Conservation (phyloP, 805 yeast species). For the Helenozyma rhizophorensis region DNA sequence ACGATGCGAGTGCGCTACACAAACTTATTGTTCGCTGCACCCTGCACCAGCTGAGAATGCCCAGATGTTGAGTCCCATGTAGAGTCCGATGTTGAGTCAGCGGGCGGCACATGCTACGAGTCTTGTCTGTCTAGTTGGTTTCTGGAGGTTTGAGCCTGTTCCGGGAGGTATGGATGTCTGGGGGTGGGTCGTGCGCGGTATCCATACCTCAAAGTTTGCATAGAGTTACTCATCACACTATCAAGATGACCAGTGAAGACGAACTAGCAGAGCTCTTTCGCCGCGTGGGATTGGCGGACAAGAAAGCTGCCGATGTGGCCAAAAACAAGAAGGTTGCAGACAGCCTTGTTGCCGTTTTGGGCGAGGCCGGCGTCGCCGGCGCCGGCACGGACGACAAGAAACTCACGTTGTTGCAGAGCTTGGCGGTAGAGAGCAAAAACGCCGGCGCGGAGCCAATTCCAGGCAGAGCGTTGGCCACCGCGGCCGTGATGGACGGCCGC, state of each 20-base stretch:
- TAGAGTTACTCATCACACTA: background rate
- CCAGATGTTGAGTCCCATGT: too few species aligned
- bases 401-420: conserved; percentile 64
- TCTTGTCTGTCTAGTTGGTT: too few species aligned
- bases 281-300: conserved; percentile 62
- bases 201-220: too few species aligned
- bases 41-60: too few species aligned
- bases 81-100: too few species aligned
- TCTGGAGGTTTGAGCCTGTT: too few species aligned
- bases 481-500: conserved; percentile 60
- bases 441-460: conserved; percentile 26
- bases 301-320: conserved; percentile 71
- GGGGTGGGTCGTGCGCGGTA: too few species aligned
- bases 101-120: too few species aligned
- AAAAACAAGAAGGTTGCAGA: conserved; percentile 82
- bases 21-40: too few species aligned
- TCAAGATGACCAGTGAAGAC: conserved; percentile 18
- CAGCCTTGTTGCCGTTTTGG: conserved; percentile 59
- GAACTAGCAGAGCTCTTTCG: conserved; percentile 35
- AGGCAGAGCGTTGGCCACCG: conserved; percentile 49
- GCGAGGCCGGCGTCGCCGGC: conserved; percentile 31
- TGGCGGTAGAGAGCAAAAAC: conserved; percentile 70
- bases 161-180: too few species aligned
- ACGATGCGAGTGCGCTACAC: too few species aligned
- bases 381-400: conserved; percentile 51